A percentile compares a stretch with the other conserved stretches of the same genome.
These are phyloP conservation scores for Nemania sp. DNA, from an alignment of 2,329 filamentous ascomycete species.

Conservation along the genomic window DNA sequence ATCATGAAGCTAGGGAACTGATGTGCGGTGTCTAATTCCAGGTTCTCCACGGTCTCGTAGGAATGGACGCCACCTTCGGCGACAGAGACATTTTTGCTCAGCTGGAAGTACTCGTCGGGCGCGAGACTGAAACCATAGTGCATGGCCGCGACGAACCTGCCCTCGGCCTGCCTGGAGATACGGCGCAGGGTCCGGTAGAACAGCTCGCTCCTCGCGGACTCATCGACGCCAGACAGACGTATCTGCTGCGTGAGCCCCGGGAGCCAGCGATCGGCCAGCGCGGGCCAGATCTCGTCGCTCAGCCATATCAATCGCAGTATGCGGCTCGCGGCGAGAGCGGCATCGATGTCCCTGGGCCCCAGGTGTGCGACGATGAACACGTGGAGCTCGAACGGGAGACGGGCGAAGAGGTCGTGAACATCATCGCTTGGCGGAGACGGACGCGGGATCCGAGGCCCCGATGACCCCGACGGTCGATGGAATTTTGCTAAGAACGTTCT, in stretches of 20 bases:
- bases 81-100: constrained; percentile 33
- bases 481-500: constrained; percentile 25
- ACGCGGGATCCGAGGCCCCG: constrained; percentile 7
- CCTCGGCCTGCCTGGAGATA: constrained; percentile 30
- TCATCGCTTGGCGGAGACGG: background rate
- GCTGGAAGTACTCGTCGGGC: constrained; percentile 35
- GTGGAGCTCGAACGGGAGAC: constrained; percentile 40
- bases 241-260: constrained; percentile 36
- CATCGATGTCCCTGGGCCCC: constrained; percentile 33
- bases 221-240: constrained; percentile 21
- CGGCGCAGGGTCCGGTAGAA: constrained; percentile 33
- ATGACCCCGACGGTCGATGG: constrained; percentile 17
- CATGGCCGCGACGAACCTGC: constrained; percentile 36
- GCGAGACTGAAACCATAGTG: constrained; percentile 36
- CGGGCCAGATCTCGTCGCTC: constrained; percentile 39
- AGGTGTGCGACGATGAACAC: constrained; percentile 34
- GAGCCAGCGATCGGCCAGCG: constrained; percentile 37
- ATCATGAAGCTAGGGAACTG: constrained; percentile 37
- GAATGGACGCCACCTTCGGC: constrained; percentile 38
- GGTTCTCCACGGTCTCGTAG: constrained; percentile 31
- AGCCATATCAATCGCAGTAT: constrained; percentile 35
- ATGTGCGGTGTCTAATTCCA: constrained; percentile 27
- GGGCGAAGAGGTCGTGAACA: constrained; percentile 33
- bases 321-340: constrained; percentile 31
- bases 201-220: constrained; percentile 25